Percentiles rank a stretch among this genome's conserved stretches.
These are phyloP conservation scores for Schizosaccharomyces versatilis DNA, from an alignment of 1,139 yeast species.

Conservation along the genomic window DNA sequence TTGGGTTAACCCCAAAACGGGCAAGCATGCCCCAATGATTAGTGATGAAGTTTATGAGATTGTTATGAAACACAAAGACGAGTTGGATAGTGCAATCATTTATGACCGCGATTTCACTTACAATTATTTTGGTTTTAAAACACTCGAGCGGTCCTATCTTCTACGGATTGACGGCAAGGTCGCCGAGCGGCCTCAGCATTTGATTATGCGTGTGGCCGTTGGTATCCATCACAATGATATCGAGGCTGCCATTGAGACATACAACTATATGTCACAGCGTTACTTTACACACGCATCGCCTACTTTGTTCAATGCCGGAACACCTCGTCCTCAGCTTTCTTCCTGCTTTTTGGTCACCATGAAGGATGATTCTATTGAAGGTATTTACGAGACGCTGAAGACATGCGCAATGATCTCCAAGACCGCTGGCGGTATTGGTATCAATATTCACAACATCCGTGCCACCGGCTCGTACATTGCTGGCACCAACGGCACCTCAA, in stretches of 20 bases:
- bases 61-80: constrained; percentile 43
- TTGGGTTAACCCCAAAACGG: constrained; percentile 62
- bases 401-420: constrained; percentile 72
- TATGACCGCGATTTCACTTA: constrained; percentile 67
- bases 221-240: constrained; percentile 69
- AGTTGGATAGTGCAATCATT: constrained; percentile 57
- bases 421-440: constrained; percentile 80
- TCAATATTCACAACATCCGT: constrained; percentile 64
- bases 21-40: constrained; percentile 58
- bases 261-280: constrained; percentile 63
- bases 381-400: constrained; percentile 68
- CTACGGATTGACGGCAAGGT: constrained; percentile 47
- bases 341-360: constrained; percentile 75
- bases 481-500: constrained; percentile 74
- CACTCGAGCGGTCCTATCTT: constrained; percentile 64
- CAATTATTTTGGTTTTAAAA: constrained; percentile 72
- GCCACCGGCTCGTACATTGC: constrained; percentile 73
- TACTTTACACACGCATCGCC: constrained; percentile 81
- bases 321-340: constrained; percentile 68
- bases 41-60: constrained; percentile 46
- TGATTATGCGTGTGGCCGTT: constrained; percentile 71
- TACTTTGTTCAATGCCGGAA: constrained; percentile 74
- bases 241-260: constrained; percentile 51
- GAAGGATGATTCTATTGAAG: constrained; percentile 80
- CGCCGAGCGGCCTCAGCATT: constrained; percentile 79